Base-by-base conservation (phyloP, 345 rosid genomes). In the Lagerstroemia speciosa region DNA sequence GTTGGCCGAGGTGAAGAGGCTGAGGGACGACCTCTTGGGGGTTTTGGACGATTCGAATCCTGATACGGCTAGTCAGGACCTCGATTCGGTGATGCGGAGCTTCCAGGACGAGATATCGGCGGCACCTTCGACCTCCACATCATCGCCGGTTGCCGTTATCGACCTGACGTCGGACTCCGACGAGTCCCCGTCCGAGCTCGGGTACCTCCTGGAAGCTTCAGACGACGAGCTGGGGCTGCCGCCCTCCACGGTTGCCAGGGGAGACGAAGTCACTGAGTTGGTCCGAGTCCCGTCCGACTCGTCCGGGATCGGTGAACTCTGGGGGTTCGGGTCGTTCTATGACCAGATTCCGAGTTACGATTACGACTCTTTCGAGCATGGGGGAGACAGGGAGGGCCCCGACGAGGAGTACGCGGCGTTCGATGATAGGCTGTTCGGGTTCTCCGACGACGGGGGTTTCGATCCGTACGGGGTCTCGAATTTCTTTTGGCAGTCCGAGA, bases 221-320 rank as follows among this genome's bases (percentile, higher is more conserved):
- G 87, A 84, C 33, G 80, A 79, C 57, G 87, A 84, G 67, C 87
- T 84, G 9, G 87, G 87, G 3, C 58, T 84, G 27, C 73, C 68
- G 69, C 85, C n/a, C n/a, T n/a, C n/a, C n/a, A n/a, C n/a, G n/a
- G n/a, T 62, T 26, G 37, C 53, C n/a, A 29, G 72, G 53, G 36
- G 62, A 30, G 75, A 66, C n/a, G 79, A 48, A 45, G 70, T 5
- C 11, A 66, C 69, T 0, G 84, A 78, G 60, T 8, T 77, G 66
- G 69, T 50, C 16, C 77, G 83, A 16, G 74, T 72, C 0, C 76
- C 75, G 55, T 83, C 78, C n/a, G 76, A 64, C 12, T 79, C 72
- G 12, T 52, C 69, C 26, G 75, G 63, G 26, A 58, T 65, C n/a
- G 75, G 70, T 3, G 82, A 67, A 40, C 53, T 83, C 31, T 81